A percentile compares a stretch with the other conserved stretches of the same genome.
phyloP scores from a whole-genome alignment of 2,329 filamentous ascomycete species.

The Cladophialophora psammophila region DNA sequence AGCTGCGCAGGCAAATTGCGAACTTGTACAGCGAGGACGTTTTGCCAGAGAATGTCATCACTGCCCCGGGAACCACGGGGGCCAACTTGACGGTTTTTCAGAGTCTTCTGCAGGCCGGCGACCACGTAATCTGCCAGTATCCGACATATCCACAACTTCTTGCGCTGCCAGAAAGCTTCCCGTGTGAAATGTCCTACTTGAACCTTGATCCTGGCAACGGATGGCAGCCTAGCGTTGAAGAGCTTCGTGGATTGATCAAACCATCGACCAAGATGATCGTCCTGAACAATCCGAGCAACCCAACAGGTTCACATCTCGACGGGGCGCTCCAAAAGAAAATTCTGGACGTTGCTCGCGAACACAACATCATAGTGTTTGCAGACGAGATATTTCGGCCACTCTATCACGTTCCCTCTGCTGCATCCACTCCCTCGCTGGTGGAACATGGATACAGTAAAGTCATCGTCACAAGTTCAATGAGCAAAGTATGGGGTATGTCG shows the following conservation, averaged over 20 bases:
- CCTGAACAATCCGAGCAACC: conserved; percentile 82
- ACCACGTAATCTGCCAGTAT: conserved; percentile 86
- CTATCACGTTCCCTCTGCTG: conserved; percentile 70
- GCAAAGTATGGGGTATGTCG: conserved; percentile 83
- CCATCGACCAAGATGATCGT: conserved; percentile 64
- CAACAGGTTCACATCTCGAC: conserved; percentile 75
- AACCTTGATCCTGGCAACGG: conserved; percentile 68
- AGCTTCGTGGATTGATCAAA: conserved; percentile 68
- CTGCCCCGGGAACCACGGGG: conserved; percentile 80
- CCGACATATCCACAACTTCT: conserved; percentile 90
- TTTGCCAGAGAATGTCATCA: conserved; percentile 71
- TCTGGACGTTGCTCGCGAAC: conserved; percentile 67
- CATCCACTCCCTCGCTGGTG: conserved; percentile 42
- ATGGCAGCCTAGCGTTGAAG: conserved; percentile 71
- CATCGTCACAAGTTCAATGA: conserved; percentile 80
- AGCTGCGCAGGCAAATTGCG: conserved; percentile 43
- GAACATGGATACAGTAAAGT: conserved; percentile 68
- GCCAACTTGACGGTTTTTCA: conserved; percentile 83
- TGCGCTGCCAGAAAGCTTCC: conserved; percentile 73
- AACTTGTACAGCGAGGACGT: conserved; percentile 39
- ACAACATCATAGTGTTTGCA: conserved; percentile 71
- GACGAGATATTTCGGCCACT: conserved; percentile 88
- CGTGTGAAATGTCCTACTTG: conserved; percentile 81
- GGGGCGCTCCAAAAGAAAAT: conserved; percentile 67
- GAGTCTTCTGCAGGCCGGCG: conserved; percentile 70